Evolutionary conservation across 2,329 filamentous ascomycete species (phyloP), one percentile per base, ranked within the genome.

Genomic region (Epichloe scottii): DNA sequence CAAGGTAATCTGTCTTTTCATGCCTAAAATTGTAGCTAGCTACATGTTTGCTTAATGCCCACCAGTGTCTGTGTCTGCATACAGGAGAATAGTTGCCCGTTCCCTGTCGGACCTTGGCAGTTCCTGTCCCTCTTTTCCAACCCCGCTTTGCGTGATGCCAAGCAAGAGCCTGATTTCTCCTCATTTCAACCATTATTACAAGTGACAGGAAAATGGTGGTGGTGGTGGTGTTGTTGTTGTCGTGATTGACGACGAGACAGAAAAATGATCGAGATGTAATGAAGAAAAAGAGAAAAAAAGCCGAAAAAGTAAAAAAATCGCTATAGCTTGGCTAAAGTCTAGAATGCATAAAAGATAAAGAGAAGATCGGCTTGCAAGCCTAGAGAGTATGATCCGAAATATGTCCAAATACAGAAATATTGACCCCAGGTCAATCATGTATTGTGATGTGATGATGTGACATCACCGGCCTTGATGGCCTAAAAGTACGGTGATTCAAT

Each of bases 281-380:
- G 26, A 51, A 54, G 53, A 53, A 53, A 38, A 50, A 53, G n/a
- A 53, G 55, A 57, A 56, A 56, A 61, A 56, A 52, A 58, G 56
- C 14, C 5, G n/a, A 12, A 7, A 30, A 33, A n/a, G n/a, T n/a
- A 35, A 41, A 39, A 51, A 59, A 58, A n/a, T 35, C 15, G 49
- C 62, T 62, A 57, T 55, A 59, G 62, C 59, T 55, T 59, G 60
- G 60, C 59, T 60, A 51, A 52, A 54, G 56, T 65, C 63, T 66
- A 64, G 58, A 62, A 66, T 66, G 59, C 64, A 66, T 60, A 64
- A 51, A 53, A 60, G 45, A 62, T 57, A 51, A 51, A 53, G 53
- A 57, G 53, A 54, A 52, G 26, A 46, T 40, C 19, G 44, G 55
- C 48, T 52, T 54, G 56, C 61, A 56, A 53, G 48, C 52, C 38